Evolutionary conservation across 352 stramenopile species (phyloP).

Genomic region (Elongisporangium anandrum): DNA sequence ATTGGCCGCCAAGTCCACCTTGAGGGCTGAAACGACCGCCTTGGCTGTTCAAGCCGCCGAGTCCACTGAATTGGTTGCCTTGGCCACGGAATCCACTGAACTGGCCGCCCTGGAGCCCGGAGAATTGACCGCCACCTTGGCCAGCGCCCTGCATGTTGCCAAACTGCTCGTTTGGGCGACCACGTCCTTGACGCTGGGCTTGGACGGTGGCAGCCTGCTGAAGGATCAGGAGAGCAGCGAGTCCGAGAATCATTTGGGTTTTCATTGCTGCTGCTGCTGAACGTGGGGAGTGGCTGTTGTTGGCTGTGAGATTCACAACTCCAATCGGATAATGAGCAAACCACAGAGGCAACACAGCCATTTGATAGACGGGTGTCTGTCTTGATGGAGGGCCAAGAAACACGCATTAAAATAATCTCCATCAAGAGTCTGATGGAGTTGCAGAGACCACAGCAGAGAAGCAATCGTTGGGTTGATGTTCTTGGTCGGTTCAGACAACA

Average conservation of each 20-base stretch:
- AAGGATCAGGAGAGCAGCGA: neutral
- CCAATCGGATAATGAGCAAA: neutral
- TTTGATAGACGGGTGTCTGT: too few relatives aligned
- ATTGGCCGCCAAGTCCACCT: neutral
- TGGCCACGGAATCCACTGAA: neutral
- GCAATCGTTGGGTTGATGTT: neutral
- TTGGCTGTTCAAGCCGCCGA: neutral
- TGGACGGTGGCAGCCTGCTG: neutral
- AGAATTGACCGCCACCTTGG: neutral
- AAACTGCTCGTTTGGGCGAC: neutral
- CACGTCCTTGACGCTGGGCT: neutral
- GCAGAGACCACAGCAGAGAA: too few relatives aligned
- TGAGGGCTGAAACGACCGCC: neutral
- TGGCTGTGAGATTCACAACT: neutral
- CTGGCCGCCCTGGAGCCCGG: neutral
- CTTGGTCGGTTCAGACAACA: neutral
- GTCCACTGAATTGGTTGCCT: neutral
- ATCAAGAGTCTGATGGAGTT: neutral
- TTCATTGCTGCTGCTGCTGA: neutral
- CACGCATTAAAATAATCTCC: too few relatives aligned
- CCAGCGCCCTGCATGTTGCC: neutral
- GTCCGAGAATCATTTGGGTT: neutral
- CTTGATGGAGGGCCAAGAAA: neutral
- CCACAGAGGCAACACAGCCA: neutral
- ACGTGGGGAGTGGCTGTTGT: neutral